These are phyloP conservation scores for Diaporthe australafricana DNA, from an alignment of 2,329 filamentous ascomycete species.

Conservation along the genomic window DNA sequence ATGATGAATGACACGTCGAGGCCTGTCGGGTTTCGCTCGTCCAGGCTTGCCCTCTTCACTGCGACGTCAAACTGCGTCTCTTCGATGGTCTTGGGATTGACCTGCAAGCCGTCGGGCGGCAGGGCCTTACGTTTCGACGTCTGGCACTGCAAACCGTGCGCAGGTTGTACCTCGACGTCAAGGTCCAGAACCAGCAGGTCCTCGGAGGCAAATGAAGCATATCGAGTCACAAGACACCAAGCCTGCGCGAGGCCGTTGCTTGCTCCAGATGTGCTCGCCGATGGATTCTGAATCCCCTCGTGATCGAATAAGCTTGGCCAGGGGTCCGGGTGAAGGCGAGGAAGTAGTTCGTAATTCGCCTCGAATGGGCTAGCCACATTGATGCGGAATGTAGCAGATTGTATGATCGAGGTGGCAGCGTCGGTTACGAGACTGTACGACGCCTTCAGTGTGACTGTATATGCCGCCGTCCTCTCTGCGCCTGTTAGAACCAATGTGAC, in stretches of 20 bases:
- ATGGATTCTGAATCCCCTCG: constrained; percentile 55
- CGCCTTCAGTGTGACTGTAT: constrained; percentile 78
- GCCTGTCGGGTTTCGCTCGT: constrained; percentile 81
- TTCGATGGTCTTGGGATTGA: constrained; percentile 76
- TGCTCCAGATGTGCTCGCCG: constrained; percentile 2
- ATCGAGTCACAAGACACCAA: constrained; percentile 81
- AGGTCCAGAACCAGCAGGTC: constrained; percentile 74
- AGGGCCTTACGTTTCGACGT: constrained; percentile 53
- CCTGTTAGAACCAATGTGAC: constrained; percentile 63
- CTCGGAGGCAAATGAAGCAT: constrained; percentile 82
- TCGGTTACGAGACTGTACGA: constrained; percentile 85
- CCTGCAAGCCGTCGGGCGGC: constrained; percentile 57
- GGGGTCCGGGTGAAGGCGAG: constrained; percentile 78
- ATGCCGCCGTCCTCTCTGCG: constrained; percentile 62
- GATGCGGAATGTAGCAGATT: constrained; percentile 76
- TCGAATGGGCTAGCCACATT: constrained; percentile 87
- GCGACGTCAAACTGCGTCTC: constrained; percentile 80
- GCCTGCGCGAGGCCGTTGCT: constrained; percentile 77
- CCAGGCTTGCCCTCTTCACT: constrained; percentile 80
- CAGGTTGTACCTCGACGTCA: constrained; percentile 60
- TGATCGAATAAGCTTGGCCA: constrained; percentile 91
- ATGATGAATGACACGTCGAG: constrained; percentile 82
- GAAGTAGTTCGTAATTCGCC: constrained; percentile 88
- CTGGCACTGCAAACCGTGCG: constrained; percentile 70
- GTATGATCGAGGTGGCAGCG: constrained; percentile 82